These are phyloP conservation scores for Kwoniella pini DNA, from an alignment of 768 basidiomycete species.

Conservation along the genomic window DNA sequence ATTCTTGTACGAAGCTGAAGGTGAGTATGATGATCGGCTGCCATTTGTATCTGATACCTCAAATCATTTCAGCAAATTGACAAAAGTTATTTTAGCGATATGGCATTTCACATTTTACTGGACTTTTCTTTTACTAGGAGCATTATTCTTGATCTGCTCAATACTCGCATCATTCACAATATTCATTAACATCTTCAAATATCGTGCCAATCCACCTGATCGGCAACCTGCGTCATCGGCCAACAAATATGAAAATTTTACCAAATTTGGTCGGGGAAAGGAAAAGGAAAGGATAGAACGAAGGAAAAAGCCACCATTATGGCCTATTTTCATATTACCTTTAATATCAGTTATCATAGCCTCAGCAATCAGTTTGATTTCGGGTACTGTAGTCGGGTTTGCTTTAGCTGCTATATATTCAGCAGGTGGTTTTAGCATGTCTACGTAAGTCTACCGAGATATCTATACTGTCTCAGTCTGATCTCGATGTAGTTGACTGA, in stretches of 20 bases:
- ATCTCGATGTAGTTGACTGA: background rate
- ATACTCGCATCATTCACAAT: conserved; percentile 32
- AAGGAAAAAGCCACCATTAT: conserved; percentile 36
- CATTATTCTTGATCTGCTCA: conserved; percentile 36
- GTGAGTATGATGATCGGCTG: conserved; percentile 15
- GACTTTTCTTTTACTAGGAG: conserved; percentile 36
- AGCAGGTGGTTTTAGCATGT: conserved; percentile 48
- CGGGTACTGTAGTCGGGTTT: conserved; percentile 45
- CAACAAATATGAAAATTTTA: background rate
- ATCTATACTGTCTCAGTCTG: too few relatives aligned
- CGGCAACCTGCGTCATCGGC: background rate
- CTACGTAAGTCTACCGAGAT: conserved; percentile 50
- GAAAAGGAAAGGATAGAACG: conserved; percentile 6
- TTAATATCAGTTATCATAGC: conserved; percentile 24
- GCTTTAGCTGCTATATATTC: conserved; percentile 49
- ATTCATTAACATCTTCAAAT: conserved; percentile 29
- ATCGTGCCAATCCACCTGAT: conserved; percentile 14
- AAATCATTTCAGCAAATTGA: too few relatives aligned
- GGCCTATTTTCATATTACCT: conserved; percentile 41
- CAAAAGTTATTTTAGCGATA: conserved; percentile 28
- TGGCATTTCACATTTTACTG: conserved; percentile 51
- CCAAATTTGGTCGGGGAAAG: background rate
- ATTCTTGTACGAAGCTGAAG: conserved; percentile 47
- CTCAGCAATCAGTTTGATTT: conserved; percentile 30
- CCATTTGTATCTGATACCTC: too few relatives aligned